Conservation (phyloP, 495 filamentous ascomycete species). For the Neurospora sp. region DNA sequence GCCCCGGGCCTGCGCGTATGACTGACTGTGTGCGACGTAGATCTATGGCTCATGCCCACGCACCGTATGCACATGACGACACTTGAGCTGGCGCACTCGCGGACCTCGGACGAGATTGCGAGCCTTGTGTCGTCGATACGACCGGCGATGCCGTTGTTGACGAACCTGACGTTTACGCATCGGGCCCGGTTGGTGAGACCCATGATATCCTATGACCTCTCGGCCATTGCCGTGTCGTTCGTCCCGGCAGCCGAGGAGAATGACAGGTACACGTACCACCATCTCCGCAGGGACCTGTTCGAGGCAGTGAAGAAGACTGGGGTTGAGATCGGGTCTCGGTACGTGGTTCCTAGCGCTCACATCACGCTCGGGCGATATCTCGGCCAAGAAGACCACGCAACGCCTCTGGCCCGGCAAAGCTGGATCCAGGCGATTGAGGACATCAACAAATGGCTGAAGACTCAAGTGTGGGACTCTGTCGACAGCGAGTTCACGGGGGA, state of each 20-base stretch:
- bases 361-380: constrained; percentile 79
- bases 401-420: constrained; percentile 37
- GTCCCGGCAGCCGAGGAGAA: constrained; percentile 52
- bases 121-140: constrained; percentile 44
- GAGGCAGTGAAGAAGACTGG: constrained; percentile 45
- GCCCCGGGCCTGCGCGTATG: not conserved
- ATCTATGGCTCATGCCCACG: constrained; percentile 75
- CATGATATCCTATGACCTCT: constrained; percentile 70
- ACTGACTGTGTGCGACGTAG: constrained; percentile 30
- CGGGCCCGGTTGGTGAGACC: constrained; percentile 71
- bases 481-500: constrained; percentile 32
- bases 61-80: constrained; percentile 75
- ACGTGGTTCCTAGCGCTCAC: constrained; percentile 80
- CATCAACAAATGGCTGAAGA: constrained; percentile 61
- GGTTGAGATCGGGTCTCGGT: constrained; percentile 57
- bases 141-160: constrained; percentile 39
- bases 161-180: constrained; percentile 50
- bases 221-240: constrained; percentile 78
- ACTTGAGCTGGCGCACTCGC: constrained; percentile 68
- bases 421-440: constrained; percentile 61
- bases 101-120: constrained; percentile 50
- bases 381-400: constrained; percentile 37
- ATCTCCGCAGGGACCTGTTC: constrained; percentile 73
- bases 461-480: constrained; percentile 53
- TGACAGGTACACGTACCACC: constrained; percentile 76